Percentiles rank a stretch among this genome's conserved stretches.
Conservation (phyloP, 495 filamentous ascomycete species). For the Rostrohypoxylon terebratum region DNA sequence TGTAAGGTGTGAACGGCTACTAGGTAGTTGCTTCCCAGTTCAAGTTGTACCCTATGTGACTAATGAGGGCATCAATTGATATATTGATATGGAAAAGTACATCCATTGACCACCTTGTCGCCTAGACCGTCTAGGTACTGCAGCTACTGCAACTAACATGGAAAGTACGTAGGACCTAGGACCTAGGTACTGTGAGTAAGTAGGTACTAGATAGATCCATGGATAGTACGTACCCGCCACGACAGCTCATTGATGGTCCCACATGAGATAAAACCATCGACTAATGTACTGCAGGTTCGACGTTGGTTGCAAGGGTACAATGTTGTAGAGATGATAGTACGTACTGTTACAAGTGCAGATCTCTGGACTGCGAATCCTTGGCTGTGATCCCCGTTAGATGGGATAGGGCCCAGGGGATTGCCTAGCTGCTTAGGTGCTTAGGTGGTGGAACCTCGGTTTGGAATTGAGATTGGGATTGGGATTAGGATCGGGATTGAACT, state of each 20-base stretch:
- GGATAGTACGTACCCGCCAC: constrained; percentile 24
- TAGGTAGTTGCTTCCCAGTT: constrained; percentile 16
- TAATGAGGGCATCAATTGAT: constrained; percentile 19
- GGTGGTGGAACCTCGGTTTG: not conserved
- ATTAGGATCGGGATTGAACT: not conserved
- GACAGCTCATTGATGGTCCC: constrained; percentile 23
- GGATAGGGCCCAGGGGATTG: constrained; percentile 18
- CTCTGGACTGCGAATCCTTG: constrained; percentile 11
- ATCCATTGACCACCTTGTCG: not conserved
- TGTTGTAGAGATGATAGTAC: not conserved
- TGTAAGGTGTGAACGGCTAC: constrained; percentile 17
- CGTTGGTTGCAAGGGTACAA: constrained; percentile 12
- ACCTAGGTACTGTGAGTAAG: constrained; percentile 7
- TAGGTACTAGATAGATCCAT: constrained; percentile 3
- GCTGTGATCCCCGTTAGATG: constrained; percentile 19
- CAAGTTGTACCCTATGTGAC: constrained; percentile 18
- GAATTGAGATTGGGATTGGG: constrained; percentile 5
- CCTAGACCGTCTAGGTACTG: constrained; percentile 1
- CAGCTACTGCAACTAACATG: too few relatives aligned
- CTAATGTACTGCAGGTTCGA: not conserved
- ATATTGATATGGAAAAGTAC: constrained; percentile 1
- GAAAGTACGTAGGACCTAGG: too few relatives aligned
- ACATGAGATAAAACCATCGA: constrained; percentile 21
- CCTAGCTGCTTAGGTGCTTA: not conserved
- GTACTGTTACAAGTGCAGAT: constrained; percentile 13